These are phyloP conservation scores for Plenodomus biglobosus DNA, from an alignment of 2,329 filamentous ascomycete species.

Conservation along the genomic window DNA sequence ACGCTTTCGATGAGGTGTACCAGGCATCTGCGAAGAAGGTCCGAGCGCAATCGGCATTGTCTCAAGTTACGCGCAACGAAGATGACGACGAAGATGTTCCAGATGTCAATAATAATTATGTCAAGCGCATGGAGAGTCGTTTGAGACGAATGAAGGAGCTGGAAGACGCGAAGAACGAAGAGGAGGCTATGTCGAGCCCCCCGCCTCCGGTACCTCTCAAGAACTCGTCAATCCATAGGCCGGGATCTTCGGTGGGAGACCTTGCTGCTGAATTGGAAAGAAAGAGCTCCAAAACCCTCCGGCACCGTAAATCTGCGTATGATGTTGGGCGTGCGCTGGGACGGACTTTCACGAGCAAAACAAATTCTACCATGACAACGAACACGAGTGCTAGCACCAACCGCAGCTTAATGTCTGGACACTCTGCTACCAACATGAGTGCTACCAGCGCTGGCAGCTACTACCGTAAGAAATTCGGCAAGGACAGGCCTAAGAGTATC, in stretches of 20 bases:
- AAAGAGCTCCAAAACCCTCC: constrained; percentile 45
- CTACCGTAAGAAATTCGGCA: constrained; percentile 68
- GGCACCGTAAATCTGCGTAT: constrained; percentile 73
- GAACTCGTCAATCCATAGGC: constrained; percentile 48
- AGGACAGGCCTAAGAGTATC: constrained; percentile 62
- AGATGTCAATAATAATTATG: constrained; percentile 81
- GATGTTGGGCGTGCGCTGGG: constrained; percentile 72
- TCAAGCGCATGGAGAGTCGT: constrained; percentile 86
- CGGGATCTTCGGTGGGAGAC: constrained; percentile 42
- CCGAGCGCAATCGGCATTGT: constrained; percentile 70
- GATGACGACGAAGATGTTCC: constrained; percentile 65
- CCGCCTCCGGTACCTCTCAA: constrained; percentile 66
- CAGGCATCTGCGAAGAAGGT: constrained; percentile 44
- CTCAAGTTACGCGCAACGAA: constrained; percentile 58
- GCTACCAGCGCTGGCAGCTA: constrained; percentile 94
- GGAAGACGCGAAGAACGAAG: constrained; percentile 41
- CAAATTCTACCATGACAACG: constrained; percentile 68
- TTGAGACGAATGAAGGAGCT: constrained; percentile 68
- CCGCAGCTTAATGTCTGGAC: constrained; percentile 89
- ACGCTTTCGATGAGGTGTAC: constrained; percentile 70
- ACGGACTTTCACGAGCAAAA: constrained; percentile 86
- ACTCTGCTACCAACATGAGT: constrained; percentile 86
- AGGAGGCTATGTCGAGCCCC: constrained; percentile 46
- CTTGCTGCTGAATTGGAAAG: constrained; percentile 30
- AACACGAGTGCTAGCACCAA: constrained; percentile 71